Evolutionary conservation across 306 rosid genomes (phyloP), one percentile per base, ranked within the genome.

Genomic region (Cicer bijugum): DNA sequence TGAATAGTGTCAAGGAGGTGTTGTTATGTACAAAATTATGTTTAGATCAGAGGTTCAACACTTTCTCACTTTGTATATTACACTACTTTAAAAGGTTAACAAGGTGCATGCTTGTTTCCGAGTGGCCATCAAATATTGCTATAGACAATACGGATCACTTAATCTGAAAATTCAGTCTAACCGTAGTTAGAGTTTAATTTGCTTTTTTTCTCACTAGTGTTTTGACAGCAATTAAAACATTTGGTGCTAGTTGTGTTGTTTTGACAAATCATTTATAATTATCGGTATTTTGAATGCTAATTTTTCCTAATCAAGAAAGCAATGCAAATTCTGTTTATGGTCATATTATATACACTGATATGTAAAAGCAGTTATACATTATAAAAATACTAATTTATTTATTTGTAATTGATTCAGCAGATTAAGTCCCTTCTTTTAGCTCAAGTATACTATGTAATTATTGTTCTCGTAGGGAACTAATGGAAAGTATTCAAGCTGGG

Each of bases 401-500:
- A 14, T 61, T n/a, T 59, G 40, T 52, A 33, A 28, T 43, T 48
- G 43, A 19, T 58, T 66, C 7, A 19, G 46, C 66, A 19, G 14
- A 61, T 72, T 60, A 23, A 40, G 74, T 71, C 43, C 65, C 9
- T 59, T 17, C 61, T 58, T 65, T 66, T 75, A 20, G 69, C 43
- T 75, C 4, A 79, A 75, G 67, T 20, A 1, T 66, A 39, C 52
- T 14, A 71, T 48, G 47, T 62, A 67, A 81, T 76, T 64, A 47
- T n/a, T 83, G 67, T 16, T 69, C 69, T 84, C 73, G 68, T 82
- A 89, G 98, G 93, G 96, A 93, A 42, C 94, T 93, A 76, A 85
- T 89, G 72, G 91, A 86, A 59, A 79, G 82, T 28, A 88, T 93
- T 92, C 96, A 89, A 82, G 84, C 94, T 23, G 91, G 88, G 67